Base-by-base conservation (phyloP, 2,329 filamentous ascomycete species). In the Pseudogymnoascus sp. region DNA sequence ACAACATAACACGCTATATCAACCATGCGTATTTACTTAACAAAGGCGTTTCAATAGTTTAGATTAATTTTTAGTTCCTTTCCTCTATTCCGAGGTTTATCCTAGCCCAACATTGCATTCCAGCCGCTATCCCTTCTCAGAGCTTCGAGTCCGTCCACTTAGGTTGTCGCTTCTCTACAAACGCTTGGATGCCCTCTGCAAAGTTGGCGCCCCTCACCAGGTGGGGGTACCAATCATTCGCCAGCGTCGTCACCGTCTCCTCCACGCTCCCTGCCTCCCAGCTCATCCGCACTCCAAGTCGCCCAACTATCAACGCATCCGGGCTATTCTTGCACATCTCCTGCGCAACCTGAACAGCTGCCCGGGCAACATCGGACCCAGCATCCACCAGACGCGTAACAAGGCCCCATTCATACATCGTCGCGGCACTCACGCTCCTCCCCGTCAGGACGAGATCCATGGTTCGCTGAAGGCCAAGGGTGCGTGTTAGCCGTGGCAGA, bases 151-250 rank as follows among this genome's bases (percentile, higher is more conserved):
- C 77, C 70, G 76, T 81, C 88, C 88, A 91, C 34, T 78, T 77
- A 2, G 88, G 83, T 75, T 82, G 80, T 70, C 88, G 78, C 79
- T 86, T 90, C 80, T 91, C 88, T 21, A 88, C 85, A 77, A 92
- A 93, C 64, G 88, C 89, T 74, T 74, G 76, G 16, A 92, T 77
- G 0, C 89, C 89, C 75, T 92, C 89, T 61, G 81, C 82, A 73
- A 90, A 85, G 74, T 93, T 93, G 67, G 88, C 85, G 0, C 84
- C 87, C 1, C 77, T 79, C 64, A 86, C 78, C 62, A 92, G 77
- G 63, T 77, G 77, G 61, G 77, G 78, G 68, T 82, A 86, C 77
- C 85, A 82, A 1, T 80, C 80, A 56, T 83, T 79, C n/a, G 81
- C 68, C 63, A 88, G 72, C 65, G 38, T 53, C 31, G 62, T 60